A percentile compares a stretch with the other conserved stretches of the same genome.
Conservation (phyloP, 1,139 yeast species). For the Hyphopichia pseudoburtonii region DNA sequence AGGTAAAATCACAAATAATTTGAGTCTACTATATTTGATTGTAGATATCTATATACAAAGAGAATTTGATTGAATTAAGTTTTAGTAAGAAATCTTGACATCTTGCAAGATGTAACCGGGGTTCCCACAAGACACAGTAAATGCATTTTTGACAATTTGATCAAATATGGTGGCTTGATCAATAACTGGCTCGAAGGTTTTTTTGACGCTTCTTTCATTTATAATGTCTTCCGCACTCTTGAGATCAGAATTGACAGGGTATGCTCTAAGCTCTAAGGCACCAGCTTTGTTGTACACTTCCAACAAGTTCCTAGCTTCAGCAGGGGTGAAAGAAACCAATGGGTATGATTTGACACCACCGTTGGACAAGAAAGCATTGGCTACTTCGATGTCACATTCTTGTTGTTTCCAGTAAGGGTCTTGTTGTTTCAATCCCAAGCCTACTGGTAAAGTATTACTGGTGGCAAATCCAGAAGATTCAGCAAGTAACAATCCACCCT, state of each 20-base stretch:
- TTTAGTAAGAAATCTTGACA: conserved; percentile 1
- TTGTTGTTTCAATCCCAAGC: conserved; percentile 52
- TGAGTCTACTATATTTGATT: too few relatives aligned
- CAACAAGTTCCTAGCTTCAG: conserved; percentile 55
- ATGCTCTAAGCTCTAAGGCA: conserved; percentile 45
- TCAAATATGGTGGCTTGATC: conserved; percentile 31
- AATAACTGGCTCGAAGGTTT: conserved; percentile 5
- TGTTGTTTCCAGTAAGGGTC: conserved; percentile 56
- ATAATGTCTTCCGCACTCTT: conserved; percentile 15
- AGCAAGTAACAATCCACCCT: conserved; percentile 71
- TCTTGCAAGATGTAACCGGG: conserved; percentile 49
- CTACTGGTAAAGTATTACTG: conserved; percentile 56
- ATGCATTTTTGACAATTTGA: conserved; percentile 49
- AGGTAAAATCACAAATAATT: too few relatives aligned
- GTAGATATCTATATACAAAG: too few relatives aligned
- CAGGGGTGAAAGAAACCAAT: conserved; percentile 52
- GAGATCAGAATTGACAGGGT: conserved; percentile 36
- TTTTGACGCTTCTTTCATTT: conserved; percentile 10
- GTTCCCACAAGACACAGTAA: conserved; percentile 76
- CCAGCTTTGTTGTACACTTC: conserved; percentile 56
- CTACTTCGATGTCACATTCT: conserved; percentile 56
- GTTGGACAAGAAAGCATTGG: conserved; percentile 44
- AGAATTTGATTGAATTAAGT: too few relatives aligned
- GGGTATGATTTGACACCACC: conserved; percentile 49
- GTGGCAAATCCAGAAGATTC: conserved; percentile 40